phyloP scores from a whole-genome alignment of 306 rosid species.

The Pachyrhizus erosus region DNA sequence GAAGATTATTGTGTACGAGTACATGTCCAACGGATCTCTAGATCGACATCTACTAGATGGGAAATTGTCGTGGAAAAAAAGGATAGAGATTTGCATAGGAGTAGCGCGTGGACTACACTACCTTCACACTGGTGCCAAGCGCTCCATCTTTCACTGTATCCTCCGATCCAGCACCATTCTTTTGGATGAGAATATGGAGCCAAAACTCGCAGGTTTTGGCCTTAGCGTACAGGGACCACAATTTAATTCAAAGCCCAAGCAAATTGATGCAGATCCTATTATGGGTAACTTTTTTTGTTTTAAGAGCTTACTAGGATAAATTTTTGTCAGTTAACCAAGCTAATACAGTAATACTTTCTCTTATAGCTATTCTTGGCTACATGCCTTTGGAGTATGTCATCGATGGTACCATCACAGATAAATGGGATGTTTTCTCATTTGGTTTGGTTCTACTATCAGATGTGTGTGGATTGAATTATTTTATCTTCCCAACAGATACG shows the following conservation, averaged over 20 bases:
- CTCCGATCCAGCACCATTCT: no score
- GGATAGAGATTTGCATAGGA: constrained; percentile 10
- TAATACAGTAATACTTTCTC: background rate
- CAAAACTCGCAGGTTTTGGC: background rate
- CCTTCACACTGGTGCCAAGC: constrained; percentile 30
- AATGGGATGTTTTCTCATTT: background rate
- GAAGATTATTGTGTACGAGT: background rate
- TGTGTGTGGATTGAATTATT: background rate
- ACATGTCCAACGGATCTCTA: background rate
- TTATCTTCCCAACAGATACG: no score
- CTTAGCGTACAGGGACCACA: background rate
- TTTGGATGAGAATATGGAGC: background rate
- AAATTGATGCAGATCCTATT: no score
- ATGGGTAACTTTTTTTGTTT: no score
- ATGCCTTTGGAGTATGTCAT: background rate
- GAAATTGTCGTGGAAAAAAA: constrained; percentile 10
- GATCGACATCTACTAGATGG: background rate
- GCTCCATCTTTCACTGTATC: no score
- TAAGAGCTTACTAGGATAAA: no score
- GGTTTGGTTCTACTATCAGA: background rate
- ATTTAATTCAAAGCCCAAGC: no score
- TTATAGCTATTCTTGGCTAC: background rate
- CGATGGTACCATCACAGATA: background rate
- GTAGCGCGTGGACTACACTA: constrained; percentile 25
- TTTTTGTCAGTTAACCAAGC: background rate